Percentiles rank a stretch among this genome's conserved stretches.
Evolutionary conservation across 2,329 filamentous ascomycete species (phyloP).

Genomic region (Aspergillus texensis): DNA sequence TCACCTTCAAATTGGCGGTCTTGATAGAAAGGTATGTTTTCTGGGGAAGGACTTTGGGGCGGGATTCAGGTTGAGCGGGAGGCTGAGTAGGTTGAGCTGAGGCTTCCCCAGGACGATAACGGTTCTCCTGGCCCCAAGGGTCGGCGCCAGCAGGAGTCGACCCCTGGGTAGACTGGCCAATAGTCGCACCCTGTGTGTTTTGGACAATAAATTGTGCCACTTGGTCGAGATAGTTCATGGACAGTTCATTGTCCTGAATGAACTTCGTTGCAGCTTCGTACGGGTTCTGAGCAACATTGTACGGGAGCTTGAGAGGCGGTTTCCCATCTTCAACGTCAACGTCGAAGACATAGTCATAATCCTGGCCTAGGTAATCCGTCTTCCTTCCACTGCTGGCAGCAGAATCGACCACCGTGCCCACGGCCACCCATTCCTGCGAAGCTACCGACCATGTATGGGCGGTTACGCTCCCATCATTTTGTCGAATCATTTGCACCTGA

Average conservation of each 20-base stretch:
- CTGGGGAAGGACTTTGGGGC: conserved; percentile 71
- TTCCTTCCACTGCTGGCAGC: conserved; percentile 81
- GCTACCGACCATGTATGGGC: conserved; percentile 83
- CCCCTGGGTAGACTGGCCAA: conserved; percentile 64
- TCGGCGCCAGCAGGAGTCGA: conserved; percentile 59
- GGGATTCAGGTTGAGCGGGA: conserved; percentile 39
- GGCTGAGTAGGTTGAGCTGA: conserved; percentile 36
- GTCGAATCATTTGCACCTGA: conserved; percentile 88
- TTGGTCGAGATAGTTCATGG: conserved; percentile 83
- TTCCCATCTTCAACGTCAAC: conserved; percentile 95
- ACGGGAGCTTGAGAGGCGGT: conserved; percentile 89
- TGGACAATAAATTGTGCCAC: conserved; percentile 89
- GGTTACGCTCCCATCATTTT: conserved; percentile 77
- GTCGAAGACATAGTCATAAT: conserved; percentile 96
- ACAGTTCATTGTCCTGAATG: conserved; percentile 83
- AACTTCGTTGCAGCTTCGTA: conserved; percentile 93
- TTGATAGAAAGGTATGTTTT: conserved; percentile 77
- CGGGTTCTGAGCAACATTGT: conserved; percentile 87
- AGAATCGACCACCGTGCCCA: conserved; percentile 92
- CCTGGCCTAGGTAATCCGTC: conserved; percentile 75
- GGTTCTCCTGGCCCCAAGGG: conserved; percentile 75
- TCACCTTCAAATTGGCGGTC: conserved; percentile 68
- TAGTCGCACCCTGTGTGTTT: conserved; percentile 82
- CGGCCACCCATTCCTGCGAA: conserved; percentile 76
- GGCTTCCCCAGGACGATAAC: conserved; percentile 74